A percentile compares a stretch with the other conserved stretches of the same genome.
These are phyloP conservation scores for Plantago coronopus DNA, from an alignment of 305 asterid species.

Conservation along the genomic window DNA sequence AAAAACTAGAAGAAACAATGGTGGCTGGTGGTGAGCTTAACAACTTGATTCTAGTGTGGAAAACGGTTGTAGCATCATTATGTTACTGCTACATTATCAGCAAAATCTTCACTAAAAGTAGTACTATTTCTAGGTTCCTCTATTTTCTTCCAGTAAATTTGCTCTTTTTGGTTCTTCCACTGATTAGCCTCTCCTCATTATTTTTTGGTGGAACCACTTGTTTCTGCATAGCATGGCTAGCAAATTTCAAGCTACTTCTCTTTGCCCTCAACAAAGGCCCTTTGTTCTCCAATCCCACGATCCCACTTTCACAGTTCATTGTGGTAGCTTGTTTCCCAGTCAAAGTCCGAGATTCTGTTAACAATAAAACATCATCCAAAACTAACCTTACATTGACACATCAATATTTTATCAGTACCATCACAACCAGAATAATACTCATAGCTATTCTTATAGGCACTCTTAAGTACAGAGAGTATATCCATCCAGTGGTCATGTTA, in stretches of 20 bases:
- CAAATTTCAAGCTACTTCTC: constrained; percentile 42
- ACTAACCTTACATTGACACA: too few species aligned
- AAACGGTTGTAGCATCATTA: constrained; percentile 21
- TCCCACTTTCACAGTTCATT: constrained; percentile 33
- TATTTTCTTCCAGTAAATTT: constrained; percentile 32
- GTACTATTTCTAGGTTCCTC: constrained; percentile 17
- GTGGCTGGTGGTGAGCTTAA: constrained; percentile 30
- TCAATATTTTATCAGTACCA: constrained; percentile 3
- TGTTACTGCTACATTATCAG: constrained; percentile 31
- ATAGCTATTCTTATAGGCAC: constrained; percentile 20
- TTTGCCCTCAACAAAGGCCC: constrained; percentile 41
- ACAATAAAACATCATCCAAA: too few species aligned
- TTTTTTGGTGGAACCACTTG: constrained; percentile 32
- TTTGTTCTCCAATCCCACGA: constrained; percentile 31
- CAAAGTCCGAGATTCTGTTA: constrained; percentile 23
- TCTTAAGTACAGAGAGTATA: too few species aligned
- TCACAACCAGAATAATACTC: constrained; percentile 22
- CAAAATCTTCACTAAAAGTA: constrained; percentile 25
- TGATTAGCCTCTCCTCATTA: constrained; percentile 32
- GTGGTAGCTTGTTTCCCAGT: constrained; percentile 48
- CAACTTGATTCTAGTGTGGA: constrained; percentile 36
- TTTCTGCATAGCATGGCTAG: constrained; percentile 48
- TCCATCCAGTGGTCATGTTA: constrained; percentile 29
- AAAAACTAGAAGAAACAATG: too few species aligned
- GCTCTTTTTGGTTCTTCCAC: constrained; percentile 36